Evolutionary conservation across 208 protist genomes (phyloP), one percentile per base, ranked within the genome.

Genomic region (Acanthamoeba royreba): DNA sequence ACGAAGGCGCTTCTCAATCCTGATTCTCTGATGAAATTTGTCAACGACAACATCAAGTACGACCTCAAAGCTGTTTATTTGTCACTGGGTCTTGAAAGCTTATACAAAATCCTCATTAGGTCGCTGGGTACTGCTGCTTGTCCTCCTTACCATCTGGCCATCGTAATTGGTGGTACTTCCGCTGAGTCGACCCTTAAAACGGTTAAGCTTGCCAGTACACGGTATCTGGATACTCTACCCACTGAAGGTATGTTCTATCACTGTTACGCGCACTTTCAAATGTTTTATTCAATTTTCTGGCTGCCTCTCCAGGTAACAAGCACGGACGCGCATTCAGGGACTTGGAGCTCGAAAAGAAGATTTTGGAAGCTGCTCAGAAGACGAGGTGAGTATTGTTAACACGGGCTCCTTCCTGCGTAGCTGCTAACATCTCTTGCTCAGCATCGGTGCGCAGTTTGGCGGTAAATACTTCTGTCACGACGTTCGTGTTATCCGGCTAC

Each of bases 401-500:
- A 61, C 52, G 25, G 17, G 17, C 25, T 61, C 25, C 25, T 77
- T 11, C 22, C 40, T 11, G 93, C 92, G 61, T 38, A 83, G 66
- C 4, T 52, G 28, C 28, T 95, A 15, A 98, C 91, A n/a, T n/a
- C n/a, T n/a, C n/a, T n/a, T n/a, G n/a, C n/a, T n/a, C n/a, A 98
- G 98, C 72, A 99, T 99, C 96, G 98, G 98, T 31, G 98, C 98
- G n/a, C 98, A 99, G 96, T 99, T 99, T 96, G 98, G 98, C n/a
- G 99, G 99, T 19, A 99, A 99, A 96, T 99, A 99, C 97, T 99
- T 99, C 96, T 98, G 98, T 85, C 98, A 99, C 95, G 98, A 99
- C 96, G 98, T 98, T 17, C 96, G 98, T 45, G 98, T 99, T 33
- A 98, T 99, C 77, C 96, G 90, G 45, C 53, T 97, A 52, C 95